A percentile compares a stretch with the other conserved stretches of the same genome.
Conservation (phyloP, 495 filamentous ascomycete species). For the Podospora conica region DNA sequence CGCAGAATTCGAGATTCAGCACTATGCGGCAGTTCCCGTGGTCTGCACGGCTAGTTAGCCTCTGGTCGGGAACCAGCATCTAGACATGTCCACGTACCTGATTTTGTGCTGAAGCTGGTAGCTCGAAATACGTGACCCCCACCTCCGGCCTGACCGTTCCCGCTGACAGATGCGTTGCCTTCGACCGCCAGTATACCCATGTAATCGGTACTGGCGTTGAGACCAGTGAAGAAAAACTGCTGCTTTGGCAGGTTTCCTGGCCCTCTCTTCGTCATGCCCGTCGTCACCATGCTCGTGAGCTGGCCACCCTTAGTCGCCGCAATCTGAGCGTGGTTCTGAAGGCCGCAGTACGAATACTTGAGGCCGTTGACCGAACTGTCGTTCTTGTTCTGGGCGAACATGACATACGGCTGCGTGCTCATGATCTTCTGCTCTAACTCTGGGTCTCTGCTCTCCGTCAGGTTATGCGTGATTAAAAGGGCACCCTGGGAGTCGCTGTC, state of each 20-base stretch:
- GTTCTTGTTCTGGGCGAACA: constrained; percentile 69
- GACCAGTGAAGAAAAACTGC: constrained; percentile 73
- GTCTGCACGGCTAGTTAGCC: constrained; percentile 5
- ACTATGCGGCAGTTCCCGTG: constrained; percentile 72
- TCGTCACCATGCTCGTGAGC: constrained; percentile 41
- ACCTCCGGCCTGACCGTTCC: constrained; percentile 49
- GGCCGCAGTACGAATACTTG: constrained; percentile 66
- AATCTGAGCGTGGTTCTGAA: constrained; percentile 57
- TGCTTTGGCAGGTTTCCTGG: constrained; percentile 61
- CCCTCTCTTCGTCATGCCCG: constrained; percentile 61
- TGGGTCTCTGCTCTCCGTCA: constrained; percentile 40
- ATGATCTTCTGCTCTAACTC: constrained; percentile 48
- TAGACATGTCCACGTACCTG: constrained; percentile 45
- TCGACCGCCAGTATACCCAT: constrained; percentile 59
- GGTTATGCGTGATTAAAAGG: constrained; percentile 68
- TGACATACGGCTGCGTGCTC: constrained; percentile 58
- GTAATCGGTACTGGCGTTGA: constrained; percentile 67
- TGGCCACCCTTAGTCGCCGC: constrained; percentile 43
- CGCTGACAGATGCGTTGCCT: constrained; percentile 42
- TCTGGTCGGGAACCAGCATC: not conserved
- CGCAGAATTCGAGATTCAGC: constrained; percentile 77
- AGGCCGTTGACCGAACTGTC: constrained; percentile 58
- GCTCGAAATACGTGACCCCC: constrained; percentile 66
- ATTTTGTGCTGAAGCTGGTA: constrained; percentile 68
- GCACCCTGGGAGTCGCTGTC: constrained; percentile 76